A percentile compares a stretch with the other conserved stretches of the same genome.
Conservation (phyloP, 2,329 filamentous ascomycete species). For the Colletotrichum plurivorum region DNA sequence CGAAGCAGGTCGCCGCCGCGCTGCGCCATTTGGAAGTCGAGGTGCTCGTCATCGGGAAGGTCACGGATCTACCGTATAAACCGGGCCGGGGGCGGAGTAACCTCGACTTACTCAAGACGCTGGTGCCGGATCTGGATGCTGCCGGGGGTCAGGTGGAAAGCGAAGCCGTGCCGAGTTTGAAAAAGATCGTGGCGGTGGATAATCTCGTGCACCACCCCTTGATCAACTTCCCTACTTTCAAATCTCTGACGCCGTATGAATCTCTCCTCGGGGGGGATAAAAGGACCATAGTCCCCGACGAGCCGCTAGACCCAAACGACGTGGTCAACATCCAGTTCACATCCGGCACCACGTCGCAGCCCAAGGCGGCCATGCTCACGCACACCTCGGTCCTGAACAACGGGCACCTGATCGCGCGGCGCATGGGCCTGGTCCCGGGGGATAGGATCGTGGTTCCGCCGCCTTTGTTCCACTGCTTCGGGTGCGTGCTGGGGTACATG, state of each 20-base stretch:
- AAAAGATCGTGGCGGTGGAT: constrained; percentile 81
- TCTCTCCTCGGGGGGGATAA: constrained; percentile 54
- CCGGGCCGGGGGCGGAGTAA: constrained; percentile 69
- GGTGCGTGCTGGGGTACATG: constrained; percentile 94
- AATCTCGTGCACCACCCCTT: constrained; percentile 72
- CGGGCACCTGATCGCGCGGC: constrained; percentile 83
- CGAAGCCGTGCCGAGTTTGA: constrained; percentile 76
- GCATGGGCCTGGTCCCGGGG: constrained; percentile 82
- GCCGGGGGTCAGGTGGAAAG: constrained; percentile 48
- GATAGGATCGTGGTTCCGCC: constrained; percentile 90
- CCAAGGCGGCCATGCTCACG: constrained; percentile 91
- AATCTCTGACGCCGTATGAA: constrained; percentile 62
- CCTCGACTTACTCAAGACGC: constrained; percentile 58
- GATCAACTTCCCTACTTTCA: constrained; percentile 57
- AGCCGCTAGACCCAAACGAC: constrained; percentile 72
- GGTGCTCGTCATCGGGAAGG: constrained; percentile 86
- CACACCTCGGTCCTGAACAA: constrained; percentile 95
- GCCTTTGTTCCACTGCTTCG: constrained; percentile 92
- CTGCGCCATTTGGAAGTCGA: constrained; percentile 80
- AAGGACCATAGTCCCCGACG: constrained; percentile 57
- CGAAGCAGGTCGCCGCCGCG: constrained; percentile 82
- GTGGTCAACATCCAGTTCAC: constrained; percentile 98
- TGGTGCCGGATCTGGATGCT: constrained; percentile 59
- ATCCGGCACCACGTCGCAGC: constrained; percentile 90
- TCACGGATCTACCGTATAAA: constrained; percentile 84